Evolutionary conservation across 495 filamentous ascomycete genomes (phyloP), one percentile per base, ranked within the genome.

Genomic region (Saxophila tyrrhenica): DNA sequence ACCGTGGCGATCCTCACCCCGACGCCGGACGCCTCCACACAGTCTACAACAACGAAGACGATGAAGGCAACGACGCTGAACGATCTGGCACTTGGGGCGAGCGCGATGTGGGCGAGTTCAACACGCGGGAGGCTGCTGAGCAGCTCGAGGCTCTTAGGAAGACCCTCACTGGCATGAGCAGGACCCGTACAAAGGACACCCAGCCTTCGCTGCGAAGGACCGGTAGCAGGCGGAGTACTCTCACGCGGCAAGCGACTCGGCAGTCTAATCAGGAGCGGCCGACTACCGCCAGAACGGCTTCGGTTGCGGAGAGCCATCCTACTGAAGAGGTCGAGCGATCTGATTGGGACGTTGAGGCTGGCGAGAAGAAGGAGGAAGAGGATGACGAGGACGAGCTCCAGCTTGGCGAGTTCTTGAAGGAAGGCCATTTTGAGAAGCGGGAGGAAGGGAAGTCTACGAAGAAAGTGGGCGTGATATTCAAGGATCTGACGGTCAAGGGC

Each of bases 381-480:
- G 72, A 70, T 5, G 67, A 70, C 16, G 76, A 77, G 15, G 75
- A 76, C 0, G 80, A 76, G 5, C 90, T 94, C 60, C 77, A 86
- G 51, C 69, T 94, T 0, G 80, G 77, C 24, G 70, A 80, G 41
- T 94, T 94, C 64, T 76, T 94, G 67, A 75, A 80, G 10, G 83
- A 88, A 43, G 87, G 87, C 16, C 84, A 86, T 57, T 82, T 94
- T 54, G 87, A 90, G 69, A 87, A 85, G 62, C 78, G 86, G 16
- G 79, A 78, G 1, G 81, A 82, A 39, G 80, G 79, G 5, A 77
- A 76, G 25, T 87, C 86, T 0, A 78, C 82, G 39, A 94, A 94
- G 72, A 87, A 85, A 61, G 78, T 94, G 20, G 89, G 89, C 2
- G 84, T 95, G 0, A 74, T 89, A 1, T 95, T 87, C 69, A 86